Conservation (phyloP, 2,329 filamentous ascomycete genomes). For the Tolypocladium tropicale region DNA sequence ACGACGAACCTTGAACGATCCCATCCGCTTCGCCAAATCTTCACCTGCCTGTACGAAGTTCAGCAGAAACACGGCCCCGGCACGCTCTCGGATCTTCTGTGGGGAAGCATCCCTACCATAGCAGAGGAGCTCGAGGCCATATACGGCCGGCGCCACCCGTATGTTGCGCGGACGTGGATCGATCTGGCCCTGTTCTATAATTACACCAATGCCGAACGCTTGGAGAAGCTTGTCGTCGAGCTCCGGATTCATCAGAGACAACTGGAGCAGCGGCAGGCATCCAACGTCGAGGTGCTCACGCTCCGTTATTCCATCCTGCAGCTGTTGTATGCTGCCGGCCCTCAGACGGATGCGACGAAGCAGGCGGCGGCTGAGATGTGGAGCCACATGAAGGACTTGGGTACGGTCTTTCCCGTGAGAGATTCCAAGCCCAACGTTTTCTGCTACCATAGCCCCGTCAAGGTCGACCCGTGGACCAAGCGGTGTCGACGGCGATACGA, state of each 20-base stretch:
- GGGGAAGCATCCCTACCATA: conserved; percentile 29
- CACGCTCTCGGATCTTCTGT: conserved; percentile 31
- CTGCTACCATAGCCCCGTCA: conserved; percentile 33
- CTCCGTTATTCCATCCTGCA: conserved; percentile 31
- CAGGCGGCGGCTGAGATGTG: conserved; percentile 27
- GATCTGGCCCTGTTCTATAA: conserved; percentile 30
- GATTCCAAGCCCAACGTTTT: conserved; percentile 26
- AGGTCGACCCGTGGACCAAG: conserved; percentile 32
- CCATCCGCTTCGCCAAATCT: conserved; percentile 32
- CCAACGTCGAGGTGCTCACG: conserved; percentile 24
- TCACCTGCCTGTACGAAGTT: conserved; percentile 31
- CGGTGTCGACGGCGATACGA: conserved; percentile 31
- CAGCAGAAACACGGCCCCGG: conserved; percentile 33
- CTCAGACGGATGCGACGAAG: conserved; percentile 23
- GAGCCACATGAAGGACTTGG: conserved; percentile 22
- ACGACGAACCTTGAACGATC: conserved; percentile 31
- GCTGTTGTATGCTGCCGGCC: conserved; percentile 23
- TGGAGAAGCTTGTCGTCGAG: conserved; percentile 26
- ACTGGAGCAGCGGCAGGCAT: conserved; percentile 21
- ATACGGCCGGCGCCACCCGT: conserved; percentile 31
- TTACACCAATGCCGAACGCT: conserved; percentile 22
- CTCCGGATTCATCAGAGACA: conserved; percentile 24
- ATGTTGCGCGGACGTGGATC: conserved; percentile 31
- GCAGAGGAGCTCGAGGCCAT: conserved; percentile 34
- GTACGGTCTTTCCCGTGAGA: conserved; percentile 24